A percentile compares a stretch with the other conserved stretches of the same genome.
These are phyloP conservation scores for Coemansia sp. DNA, from an alignment of 192 early-diverging fungal species.

Conservation along the genomic window DNA sequence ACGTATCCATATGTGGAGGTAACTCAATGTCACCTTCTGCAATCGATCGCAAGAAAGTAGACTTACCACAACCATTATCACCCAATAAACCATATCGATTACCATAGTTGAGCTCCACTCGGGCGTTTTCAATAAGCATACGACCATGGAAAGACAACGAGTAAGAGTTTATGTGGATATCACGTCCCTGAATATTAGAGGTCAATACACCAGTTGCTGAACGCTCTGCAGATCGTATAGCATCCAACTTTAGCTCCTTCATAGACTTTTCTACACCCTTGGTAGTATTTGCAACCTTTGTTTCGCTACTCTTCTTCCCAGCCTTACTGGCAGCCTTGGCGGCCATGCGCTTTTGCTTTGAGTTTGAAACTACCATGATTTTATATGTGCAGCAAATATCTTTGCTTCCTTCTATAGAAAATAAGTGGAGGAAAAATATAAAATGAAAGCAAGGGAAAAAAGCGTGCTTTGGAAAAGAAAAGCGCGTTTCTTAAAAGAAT, in stretches of 20 bases:
- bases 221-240: slow-evolving; percentile 61
- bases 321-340: slow-evolving; percentile 67
- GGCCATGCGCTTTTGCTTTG: slow-evolving; percentile 79
- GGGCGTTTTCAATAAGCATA: slow-evolving; percentile 89
- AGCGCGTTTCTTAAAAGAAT: background rate
- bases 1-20: slow-evolving; percentile 96
- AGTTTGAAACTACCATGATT: slow-evolving; percentile 57
- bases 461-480: background rate
- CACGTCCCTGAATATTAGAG: slow-evolving; percentile 85
- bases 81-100: slow-evolving; percentile 96
- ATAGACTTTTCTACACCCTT: slow-evolving; percentile 54
- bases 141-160: slow-evolving; percentile 93
- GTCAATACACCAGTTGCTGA: slow-evolving; percentile 89
- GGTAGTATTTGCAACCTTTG: slow-evolving; percentile 1
- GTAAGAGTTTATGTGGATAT: slow-evolving; percentile 95
- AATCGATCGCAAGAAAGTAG: slow-evolving; percentile 91
- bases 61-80: slow-evolving; percentile 94
- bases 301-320: slow-evolving; percentile 29
- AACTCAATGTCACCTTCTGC: slow-evolving; percentile 92
- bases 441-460: background rate
- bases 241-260: slow-evolving; percentile 63
- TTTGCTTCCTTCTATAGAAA: background rate
- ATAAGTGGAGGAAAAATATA: background rate
- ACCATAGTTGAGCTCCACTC: slow-evolving; percentile 97
- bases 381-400: background rate